Percentiles rank a stretch among this genome's conserved stretches.
phyloP scores from a whole-genome alignment of 371 early-diverging fungal genomes.

The Actinomucor elegans region DNA sequence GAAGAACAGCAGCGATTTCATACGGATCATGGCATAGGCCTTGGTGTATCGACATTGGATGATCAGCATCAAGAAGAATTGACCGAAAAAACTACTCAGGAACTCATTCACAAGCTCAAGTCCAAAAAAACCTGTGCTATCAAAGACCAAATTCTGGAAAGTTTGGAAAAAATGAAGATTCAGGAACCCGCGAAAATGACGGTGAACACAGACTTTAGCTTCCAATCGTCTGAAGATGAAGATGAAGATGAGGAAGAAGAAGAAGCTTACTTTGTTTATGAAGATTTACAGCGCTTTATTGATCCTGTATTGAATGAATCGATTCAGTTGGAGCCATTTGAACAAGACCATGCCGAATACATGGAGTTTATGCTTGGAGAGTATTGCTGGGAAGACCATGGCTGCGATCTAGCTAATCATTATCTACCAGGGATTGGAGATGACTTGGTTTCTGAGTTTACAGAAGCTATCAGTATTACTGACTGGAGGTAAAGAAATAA shows the following conservation, averaged over 20 bases:
- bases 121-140: constrained; percentile 29
- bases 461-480: constrained; percentile 60
- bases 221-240: neutral
- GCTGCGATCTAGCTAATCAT: constrained; percentile 60
- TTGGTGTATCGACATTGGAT: constrained; percentile 26
- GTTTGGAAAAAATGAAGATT: constrained; percentile 28
- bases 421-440: constrained; percentile 64
- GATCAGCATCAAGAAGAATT: constrained; percentile 11
- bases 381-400: constrained; percentile 72
- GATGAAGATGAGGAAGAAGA: neutral
- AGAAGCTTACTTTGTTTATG: constrained; percentile 27
- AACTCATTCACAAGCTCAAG: constrained; percentile 35
- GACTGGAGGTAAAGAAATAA: constrained; percentile 51
- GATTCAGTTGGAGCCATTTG: constrained; percentile 38
- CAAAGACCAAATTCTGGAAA: constrained; percentile 39
- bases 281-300: constrained; percentile 56
- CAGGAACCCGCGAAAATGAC: constrained; percentile 5
- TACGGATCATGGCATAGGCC: constrained; percentile 29
- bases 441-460: constrained; percentile 57
- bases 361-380: constrained; percentile 59
- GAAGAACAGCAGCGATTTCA: constrained; percentile 7
- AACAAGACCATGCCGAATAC: constrained; percentile 36
- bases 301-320: constrained; percentile 1
- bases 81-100: constrained; percentile 15
- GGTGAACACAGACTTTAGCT: constrained; percentile 2